Evolutionary conservation across 148 eudicot genomes (phyloP).

Genomic region (Silene conica): DNA sequence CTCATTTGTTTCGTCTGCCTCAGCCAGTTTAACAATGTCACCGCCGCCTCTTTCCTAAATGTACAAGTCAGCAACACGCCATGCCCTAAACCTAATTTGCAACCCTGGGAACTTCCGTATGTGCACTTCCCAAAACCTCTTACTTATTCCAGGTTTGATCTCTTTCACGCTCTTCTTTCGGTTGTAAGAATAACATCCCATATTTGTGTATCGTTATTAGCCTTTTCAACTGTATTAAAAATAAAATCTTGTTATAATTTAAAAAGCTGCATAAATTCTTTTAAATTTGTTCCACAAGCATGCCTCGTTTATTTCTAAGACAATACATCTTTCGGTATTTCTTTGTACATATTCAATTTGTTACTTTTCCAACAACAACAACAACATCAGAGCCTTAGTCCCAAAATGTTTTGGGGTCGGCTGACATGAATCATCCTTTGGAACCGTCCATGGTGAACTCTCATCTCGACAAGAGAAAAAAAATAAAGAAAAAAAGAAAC

Average conservation of each 20-base stretch:
- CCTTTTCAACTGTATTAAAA: neutral
- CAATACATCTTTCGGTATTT: too few relatives aligned
- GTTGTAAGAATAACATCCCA: too few relatives aligned
- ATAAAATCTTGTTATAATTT: neutral
- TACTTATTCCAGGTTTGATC: slow-evolving; percentile 55
- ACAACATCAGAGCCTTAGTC: too few relatives aligned
- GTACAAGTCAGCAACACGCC: slow-evolving; percentile 43
- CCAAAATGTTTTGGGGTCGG: too few relatives aligned
- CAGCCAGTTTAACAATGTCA: slow-evolving; percentile 37
- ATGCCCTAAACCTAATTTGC: slow-evolving; percentile 40
- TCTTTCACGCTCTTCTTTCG: neutral
- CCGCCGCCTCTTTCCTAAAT: slow-evolving; percentile 22
- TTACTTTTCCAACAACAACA: too few relatives aligned
- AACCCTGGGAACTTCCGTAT: slow-evolving; percentile 46
- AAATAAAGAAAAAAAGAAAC: too few relatives aligned
- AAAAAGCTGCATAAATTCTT: neutral
- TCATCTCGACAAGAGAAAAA: too few relatives aligned
- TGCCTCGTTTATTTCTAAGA: too few relatives aligned
- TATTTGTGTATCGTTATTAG: neutral
- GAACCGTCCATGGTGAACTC: too few relatives aligned
- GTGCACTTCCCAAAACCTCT: slow-evolving; percentile 74
- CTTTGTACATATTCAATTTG: too few relatives aligned
- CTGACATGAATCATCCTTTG: too few relatives aligned
- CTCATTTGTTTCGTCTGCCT: slow-evolving; percentile 53
- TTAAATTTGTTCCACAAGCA: neutral